Evolutionary conservation across 805 yeast genomes (phyloP).

Genomic region (Metschnikowia bowlesiae): DNA sequence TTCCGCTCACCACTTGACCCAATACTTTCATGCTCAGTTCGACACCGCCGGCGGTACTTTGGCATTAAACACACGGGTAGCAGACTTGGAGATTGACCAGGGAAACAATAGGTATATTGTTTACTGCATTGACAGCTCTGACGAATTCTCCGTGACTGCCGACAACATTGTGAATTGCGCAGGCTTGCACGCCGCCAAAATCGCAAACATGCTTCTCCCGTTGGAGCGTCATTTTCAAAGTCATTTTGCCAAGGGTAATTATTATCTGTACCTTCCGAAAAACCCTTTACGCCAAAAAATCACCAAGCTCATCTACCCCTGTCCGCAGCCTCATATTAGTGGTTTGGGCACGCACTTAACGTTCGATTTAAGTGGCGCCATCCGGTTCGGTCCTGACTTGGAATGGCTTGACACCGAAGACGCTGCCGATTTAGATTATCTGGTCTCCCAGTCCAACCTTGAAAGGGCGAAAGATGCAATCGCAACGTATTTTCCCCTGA

Average conservation of each 20-base stretch:
- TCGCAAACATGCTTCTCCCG: constrained; percentile 70
- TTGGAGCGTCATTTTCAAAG: constrained; percentile 51
- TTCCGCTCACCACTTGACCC: constrained; percentile 73
- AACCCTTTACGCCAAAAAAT: constrained; percentile 35
- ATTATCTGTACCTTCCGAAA: constrained; percentile 53
- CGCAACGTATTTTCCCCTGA: constrained; percentile 56
- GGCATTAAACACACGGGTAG: constrained; percentile 59
- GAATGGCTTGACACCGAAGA: constrained; percentile 59
- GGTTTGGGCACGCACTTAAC: constrained; percentile 89
- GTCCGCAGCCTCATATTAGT: constrained; percentile 60
- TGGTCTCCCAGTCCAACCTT: constrained; percentile 46
- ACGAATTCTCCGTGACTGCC: constrained; percentile 41
- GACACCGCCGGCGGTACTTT: constrained; percentile 61
- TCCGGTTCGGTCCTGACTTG: constrained; percentile 84
- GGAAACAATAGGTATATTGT: constrained; percentile 21
- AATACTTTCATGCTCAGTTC: constrained; percentile 49
- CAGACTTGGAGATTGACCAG: constrained; percentile 28
- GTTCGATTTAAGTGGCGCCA: constrained; percentile 71
- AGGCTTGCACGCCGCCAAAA: constrained; percentile 69
- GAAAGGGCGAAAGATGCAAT: constrained; percentile 57
- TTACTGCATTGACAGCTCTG: constrained; percentile 22
- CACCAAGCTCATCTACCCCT: constrained; percentile 60
- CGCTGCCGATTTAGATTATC: constrained; percentile 39
- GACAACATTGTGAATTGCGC: constrained; percentile 71
- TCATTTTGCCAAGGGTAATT: constrained; percentile 81